A percentile compares a stretch with the other conserved stretches of the same genome.
phyloP scores from a whole-genome alignment of 2,329 filamentous ascomycete genomes.

The Aspergillus phoenicis region DNA sequence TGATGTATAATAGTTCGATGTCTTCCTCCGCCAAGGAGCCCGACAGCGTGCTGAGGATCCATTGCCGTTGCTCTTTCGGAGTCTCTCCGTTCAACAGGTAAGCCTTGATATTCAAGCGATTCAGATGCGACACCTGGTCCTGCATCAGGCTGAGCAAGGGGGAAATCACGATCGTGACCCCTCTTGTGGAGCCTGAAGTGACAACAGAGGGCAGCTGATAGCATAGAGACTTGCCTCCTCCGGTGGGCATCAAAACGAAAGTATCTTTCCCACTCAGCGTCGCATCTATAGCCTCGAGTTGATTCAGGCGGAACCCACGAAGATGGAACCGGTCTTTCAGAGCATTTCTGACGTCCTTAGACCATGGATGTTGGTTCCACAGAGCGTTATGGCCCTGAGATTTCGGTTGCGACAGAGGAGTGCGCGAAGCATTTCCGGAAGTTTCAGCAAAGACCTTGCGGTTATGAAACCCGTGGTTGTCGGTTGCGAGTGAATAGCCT shows the following conservation, averaged over 20 bases:
- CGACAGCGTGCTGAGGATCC: slow-evolving; percentile 67
- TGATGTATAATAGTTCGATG: slow-evolving; percentile 89
- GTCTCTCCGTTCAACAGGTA: slow-evolving; percentile 80
- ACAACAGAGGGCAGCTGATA: slow-evolving; percentile 93
- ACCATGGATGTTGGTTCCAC: slow-evolving; percentile 75
- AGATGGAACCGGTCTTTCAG: slow-evolving; percentile 83
- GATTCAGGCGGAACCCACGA: slow-evolving; percentile 83
- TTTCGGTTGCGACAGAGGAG: slow-evolving; percentile 36
- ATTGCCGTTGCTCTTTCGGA: slow-evolving; percentile 60
- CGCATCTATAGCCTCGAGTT: slow-evolving; percentile 93
- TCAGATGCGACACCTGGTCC: slow-evolving; percentile 87
- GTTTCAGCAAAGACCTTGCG: slow-evolving; percentile 47
- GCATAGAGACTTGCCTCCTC: slow-evolving; percentile 93
- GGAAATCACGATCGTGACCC: slow-evolving; percentile 92
- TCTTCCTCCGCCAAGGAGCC: slow-evolving; percentile 69
- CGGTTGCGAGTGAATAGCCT: slow-evolving; percentile 19
- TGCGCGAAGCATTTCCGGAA: slow-evolving; percentile 40
- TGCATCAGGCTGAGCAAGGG: slow-evolving; percentile 95
- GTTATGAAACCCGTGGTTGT: slow-evolving; percentile 19
- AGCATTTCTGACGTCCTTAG: slow-evolving; percentile 76
- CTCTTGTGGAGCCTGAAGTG: slow-evolving; percentile 73
- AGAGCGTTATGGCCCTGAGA: slow-evolving; percentile 34
- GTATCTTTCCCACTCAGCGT: slow-evolving; percentile 84
- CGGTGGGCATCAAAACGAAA: slow-evolving; percentile 97
- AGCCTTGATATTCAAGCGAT: slow-evolving; percentile 73